Evolutionary conservation across 2,329 filamentous ascomycete genomes (phyloP).

Genomic region (Cordyceps javanica): DNA sequence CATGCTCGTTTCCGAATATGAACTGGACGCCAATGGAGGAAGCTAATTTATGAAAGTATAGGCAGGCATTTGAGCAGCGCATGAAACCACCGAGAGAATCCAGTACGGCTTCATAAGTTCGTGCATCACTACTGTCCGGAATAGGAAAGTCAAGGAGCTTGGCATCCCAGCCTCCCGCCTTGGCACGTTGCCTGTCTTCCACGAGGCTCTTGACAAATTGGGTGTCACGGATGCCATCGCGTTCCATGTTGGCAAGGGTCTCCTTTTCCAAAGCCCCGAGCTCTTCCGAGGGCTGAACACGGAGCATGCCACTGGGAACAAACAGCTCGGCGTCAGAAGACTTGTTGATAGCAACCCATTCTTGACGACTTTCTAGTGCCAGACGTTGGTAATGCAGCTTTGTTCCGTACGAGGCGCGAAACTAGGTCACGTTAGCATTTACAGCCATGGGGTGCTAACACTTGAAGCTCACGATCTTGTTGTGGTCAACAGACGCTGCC

Average conservation of each 20-base stretch:
- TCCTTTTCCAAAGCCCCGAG: constrained; percentile 20
- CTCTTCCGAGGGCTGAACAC: constrained; percentile 19
- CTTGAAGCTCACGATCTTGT: constrained; percentile 19
- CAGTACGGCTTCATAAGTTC: constrained; percentile 19
- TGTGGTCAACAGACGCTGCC: constrained; percentile 22
- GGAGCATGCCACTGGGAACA: constrained; percentile 21
- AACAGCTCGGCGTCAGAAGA: constrained; percentile 15
- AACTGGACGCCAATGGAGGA: constrained; percentile 21
- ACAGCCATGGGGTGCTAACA: background rate
- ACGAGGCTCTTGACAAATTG: constrained; percentile 20
- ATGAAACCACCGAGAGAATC: constrained; percentile 21
- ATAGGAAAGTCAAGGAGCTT: constrained; percentile 22
- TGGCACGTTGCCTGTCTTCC: constrained; percentile 16
- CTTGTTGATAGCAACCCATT: constrained; percentile 19
- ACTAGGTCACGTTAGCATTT: constrained; percentile 11
- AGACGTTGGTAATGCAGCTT: constrained; percentile 22
- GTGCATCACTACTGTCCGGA: constrained; percentile 8
- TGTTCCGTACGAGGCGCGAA: constrained; percentile 21
- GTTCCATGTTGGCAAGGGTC: constrained; percentile 20
- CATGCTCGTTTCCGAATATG: constrained; percentile 20
- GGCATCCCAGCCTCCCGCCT: constrained; percentile 16
- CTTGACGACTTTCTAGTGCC: constrained; percentile 19
- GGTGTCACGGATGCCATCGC: constrained; percentile 18
- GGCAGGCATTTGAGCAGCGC: constrained; percentile 19
- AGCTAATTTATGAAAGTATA: constrained; percentile 18